Percentiles rank a stretch among this genome's conserved stretches.
These are phyloP conservation scores for Harrya chromipes DNA, from an alignment of 768 basidiomycete species.

Conservation along the genomic window DNA sequence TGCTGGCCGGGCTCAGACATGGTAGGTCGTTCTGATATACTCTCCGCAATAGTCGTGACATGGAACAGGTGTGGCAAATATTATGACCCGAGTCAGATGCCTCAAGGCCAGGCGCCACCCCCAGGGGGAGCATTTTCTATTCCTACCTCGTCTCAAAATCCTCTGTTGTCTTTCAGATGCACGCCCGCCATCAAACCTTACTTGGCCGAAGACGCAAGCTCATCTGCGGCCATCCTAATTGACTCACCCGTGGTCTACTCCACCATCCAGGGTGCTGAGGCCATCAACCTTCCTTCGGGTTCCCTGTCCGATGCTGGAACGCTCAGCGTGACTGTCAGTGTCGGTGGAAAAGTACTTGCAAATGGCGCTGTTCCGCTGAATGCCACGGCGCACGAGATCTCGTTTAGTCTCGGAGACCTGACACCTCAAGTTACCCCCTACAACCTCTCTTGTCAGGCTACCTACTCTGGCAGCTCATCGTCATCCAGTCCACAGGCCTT, in stretches of 20 bases:
- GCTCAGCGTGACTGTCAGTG: constrained; percentile 43
- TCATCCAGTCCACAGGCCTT: constrained; percentile 40
- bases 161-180: constrained; percentile 56
- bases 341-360: constrained; percentile 42
- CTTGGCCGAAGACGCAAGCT: constrained; percentile 47
- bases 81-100: constrained; percentile 44
- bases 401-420: constrained; percentile 45
- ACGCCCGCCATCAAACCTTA: constrained; percentile 57
- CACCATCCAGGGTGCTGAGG: constrained; percentile 41
- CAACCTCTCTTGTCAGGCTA: constrained; percentile 29
- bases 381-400: constrained; percentile 44
- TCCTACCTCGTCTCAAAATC: constrained; percentile 35
- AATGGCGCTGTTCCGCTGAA: constrained; percentile 51
- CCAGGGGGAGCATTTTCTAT: constrained; percentile 49
- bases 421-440: constrained; percentile 36
- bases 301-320: constrained; percentile 25
- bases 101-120: constrained; percentile 32
- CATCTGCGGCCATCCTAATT: constrained; percentile 46
- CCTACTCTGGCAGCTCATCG: constrained; percentile 26
- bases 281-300: constrained; percentile 36
- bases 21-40: constrained; percentile 15
- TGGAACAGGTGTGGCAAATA: constrained; percentile 45
- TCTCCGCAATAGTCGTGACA: not conserved
- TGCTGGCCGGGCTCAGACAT: constrained; percentile 25
- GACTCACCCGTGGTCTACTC: constrained; percentile 49